Evolutionary conservation across 2,329 filamentous ascomycete species (phyloP).

Genomic region (Oidium heveae): DNA sequence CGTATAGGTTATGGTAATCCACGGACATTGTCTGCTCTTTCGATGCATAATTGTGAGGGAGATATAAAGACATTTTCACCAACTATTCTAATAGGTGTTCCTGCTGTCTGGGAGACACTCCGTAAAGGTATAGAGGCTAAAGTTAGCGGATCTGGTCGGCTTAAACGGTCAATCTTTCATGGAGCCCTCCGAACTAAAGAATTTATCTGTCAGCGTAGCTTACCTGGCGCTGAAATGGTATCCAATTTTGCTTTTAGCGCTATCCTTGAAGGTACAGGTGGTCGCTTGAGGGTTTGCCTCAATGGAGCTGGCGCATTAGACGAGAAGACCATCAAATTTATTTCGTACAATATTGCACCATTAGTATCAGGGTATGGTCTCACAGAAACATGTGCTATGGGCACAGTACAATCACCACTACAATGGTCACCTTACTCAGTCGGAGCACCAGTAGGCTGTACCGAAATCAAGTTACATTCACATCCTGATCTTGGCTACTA

Average conservation of each 20-base stretch:
- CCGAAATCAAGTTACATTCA: conserved; percentile 79
- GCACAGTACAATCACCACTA: conserved; percentile 50
- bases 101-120: conserved; percentile 89
- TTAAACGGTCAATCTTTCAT: conserved; percentile 56
- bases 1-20: conserved; percentile 83
- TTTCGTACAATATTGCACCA: conserved; percentile 70
- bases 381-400: conserved; percentile 76
- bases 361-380: conserved; percentile 86
- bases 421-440: conserved; percentile 55
- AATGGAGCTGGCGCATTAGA: conserved; percentile 81
- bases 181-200: conserved; percentile 30
- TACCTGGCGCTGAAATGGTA: conserved; percentile 41
- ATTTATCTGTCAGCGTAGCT: conserved; percentile 23
- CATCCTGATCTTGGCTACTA: conserved; percentile 61
- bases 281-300: conserved; percentile 65
- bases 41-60: conserved; percentile 69
- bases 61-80: conserved; percentile 83
- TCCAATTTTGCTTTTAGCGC: conserved; percentile 74
- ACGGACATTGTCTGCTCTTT: conserved; percentile 62
- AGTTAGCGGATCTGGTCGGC: conserved; percentile 38
- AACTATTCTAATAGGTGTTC: conserved; percentile 77
- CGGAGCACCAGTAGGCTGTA: conserved; percentile 46
- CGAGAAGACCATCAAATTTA: conserved; percentile 63
- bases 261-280: conserved; percentile 68
- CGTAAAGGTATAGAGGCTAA: conserved; percentile 76